phyloP scores from a whole-genome alignment of 148 eudicot species.

The Oxyria digyna region DNA sequence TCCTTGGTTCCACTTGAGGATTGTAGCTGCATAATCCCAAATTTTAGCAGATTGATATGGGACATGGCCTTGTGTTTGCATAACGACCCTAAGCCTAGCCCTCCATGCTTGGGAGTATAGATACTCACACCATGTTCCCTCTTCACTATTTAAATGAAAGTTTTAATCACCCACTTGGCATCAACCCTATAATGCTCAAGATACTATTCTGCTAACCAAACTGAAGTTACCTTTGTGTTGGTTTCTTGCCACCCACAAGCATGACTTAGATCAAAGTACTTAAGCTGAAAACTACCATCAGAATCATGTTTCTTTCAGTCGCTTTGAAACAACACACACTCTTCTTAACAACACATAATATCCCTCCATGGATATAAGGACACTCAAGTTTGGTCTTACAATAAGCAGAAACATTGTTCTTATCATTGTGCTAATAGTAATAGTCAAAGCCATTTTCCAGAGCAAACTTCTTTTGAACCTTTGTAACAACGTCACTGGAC shows the following conservation, averaged over 20 bases:
- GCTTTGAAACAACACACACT: neutral
- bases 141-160: neutral
- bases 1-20: neutral
- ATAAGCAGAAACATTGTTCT: too few relatives aligned
- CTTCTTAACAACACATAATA: neutral
- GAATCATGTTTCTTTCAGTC: neutral
- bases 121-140: neutral
- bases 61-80: neutral
- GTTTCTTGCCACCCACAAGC: neutral
- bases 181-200: neutral
- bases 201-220: neutral
- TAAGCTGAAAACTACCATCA: neutral
- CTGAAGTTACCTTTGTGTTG: neutral
- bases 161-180: neutral
- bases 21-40: neutral
- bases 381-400: too few relatives aligned
- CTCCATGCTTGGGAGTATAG: neutral
- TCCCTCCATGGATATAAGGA: too few relatives aligned
- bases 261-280: neutral
- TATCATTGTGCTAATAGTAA: too few relatives aligned
- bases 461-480: too few relatives aligned
- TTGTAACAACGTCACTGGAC: too few relatives aligned
- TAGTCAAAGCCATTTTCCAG: too few relatives aligned
- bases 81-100: neutral
- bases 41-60: neutral